Evolutionary conservation across 306 rosid genomes (phyloP).

Genomic region (Cucurbita ficifolia): DNA sequence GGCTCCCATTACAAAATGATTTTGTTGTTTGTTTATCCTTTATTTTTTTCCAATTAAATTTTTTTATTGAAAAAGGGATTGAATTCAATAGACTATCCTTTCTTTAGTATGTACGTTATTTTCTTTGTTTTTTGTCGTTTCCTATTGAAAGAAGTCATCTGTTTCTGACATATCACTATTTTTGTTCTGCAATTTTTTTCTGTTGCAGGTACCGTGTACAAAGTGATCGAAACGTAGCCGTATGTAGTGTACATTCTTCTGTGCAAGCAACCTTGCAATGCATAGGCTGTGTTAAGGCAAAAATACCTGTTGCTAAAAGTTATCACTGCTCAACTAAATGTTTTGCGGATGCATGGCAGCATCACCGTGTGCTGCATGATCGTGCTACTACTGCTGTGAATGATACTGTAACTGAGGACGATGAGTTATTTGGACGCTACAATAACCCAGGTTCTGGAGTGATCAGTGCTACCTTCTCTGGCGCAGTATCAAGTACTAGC

Average conservation of each 20-base stretch:
- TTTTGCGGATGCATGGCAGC: conserved; percentile 96
- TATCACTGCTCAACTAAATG: conserved; percentile 86
- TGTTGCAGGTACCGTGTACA: conserved; percentile 81
- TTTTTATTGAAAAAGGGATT: not conserved
- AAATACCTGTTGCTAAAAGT: conserved; percentile 71
- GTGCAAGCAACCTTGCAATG: conserved; percentile 96
- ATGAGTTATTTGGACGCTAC: conserved; percentile 71
- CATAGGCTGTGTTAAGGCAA: conserved; percentile 68
- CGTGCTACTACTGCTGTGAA: conserved; percentile 77
- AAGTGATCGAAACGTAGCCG: conserved; percentile 68
- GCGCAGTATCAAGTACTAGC: conserved; percentile 51
- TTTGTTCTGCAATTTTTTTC: not conserved
- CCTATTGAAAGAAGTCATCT: not conserved
- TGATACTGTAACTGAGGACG: conserved; percentile 83
- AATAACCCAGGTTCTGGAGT: conserved; percentile 52
- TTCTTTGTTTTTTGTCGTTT: not conserved
- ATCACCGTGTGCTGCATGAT: conserved; percentile 86
- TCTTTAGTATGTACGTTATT: not conserved
- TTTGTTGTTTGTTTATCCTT: not conserved
- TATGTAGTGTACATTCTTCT: conserved; percentile 88
- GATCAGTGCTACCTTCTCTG: conserved; percentile 37
- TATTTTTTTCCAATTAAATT: not conserved
- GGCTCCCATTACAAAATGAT: not conserved
- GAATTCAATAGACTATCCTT: not conserved
- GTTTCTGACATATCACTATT: not conserved